Evolutionary conservation across 768 basidiomycete species (phyloP), one percentile per base, ranked within the genome.

Genomic region (Suillus bovinus): DNA sequence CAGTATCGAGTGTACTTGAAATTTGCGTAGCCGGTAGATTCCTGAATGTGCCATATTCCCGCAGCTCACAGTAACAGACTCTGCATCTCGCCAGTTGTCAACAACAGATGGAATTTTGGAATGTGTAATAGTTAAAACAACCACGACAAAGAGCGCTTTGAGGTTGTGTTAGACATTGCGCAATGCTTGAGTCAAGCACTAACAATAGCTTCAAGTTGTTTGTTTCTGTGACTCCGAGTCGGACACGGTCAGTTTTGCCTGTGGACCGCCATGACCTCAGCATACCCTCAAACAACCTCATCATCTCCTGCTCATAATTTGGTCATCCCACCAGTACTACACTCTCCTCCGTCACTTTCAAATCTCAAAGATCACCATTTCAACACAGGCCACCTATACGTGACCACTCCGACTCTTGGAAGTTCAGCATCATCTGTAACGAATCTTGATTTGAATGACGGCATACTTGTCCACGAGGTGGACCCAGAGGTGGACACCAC

Each of bases 351-450:
- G 5, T 56, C 54, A 56, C 36, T 38, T 39, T 38, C 54, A 27
- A 39, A 56, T 38, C 11, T 56, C 22, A 39, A 38, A 39, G 36
- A 56, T 39, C 54, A 56, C 36, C 36, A 11, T 13, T 27, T 27
- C 22, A 38, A 24, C 34, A 17, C 29, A 52, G 50, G 34, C 16
- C 16, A 16, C 34, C 16, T 38, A 38, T 56, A 24, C 24, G 54
- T 36, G 49, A 79, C 74, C 64, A 49, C 62, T 44, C 70, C 78
- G 33, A 76, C 71, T 49, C 74, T 86, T 49, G 82, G 86, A 68
- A 89, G 87, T 71, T 86, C 88, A 24, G 84, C 89, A 39, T 91
- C 89, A 52, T 92, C 91, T 41, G 80, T 89, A 22, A 78, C 85
- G 67, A 86, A 88, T 69, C 70, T 90, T 74, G 87, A 89, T 65